Evolutionary conservation across 2,329 filamentous ascomycete genomes (phyloP).

Genomic region (Cladosporium halotolerans): DNA sequence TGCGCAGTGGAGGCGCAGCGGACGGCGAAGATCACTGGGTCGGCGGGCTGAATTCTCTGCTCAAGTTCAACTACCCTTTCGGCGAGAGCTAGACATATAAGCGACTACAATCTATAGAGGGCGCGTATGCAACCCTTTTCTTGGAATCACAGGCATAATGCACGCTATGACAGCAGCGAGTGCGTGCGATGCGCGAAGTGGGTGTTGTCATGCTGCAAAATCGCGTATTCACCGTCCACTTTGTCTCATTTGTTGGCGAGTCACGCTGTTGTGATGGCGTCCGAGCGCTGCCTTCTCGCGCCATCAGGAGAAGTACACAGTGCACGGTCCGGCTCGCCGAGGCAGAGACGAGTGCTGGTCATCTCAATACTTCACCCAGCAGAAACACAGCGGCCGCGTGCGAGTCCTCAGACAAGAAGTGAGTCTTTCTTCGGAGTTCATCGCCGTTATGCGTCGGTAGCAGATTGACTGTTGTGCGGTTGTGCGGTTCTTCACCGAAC

Average conservation of each 20-base stretch:
- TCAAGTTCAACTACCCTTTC: conserved; percentile 98
- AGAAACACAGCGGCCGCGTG: too few relatives aligned
- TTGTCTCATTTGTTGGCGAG: conserved; percentile 4
- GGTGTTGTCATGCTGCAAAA: neutral
- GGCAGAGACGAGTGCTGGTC: too few relatives aligned
- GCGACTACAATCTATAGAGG: conserved; percentile 17
- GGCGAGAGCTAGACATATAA: conserved; percentile 49
- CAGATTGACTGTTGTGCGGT: neutral
- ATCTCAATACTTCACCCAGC: too few relatives aligned
- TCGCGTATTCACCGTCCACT: neutral
- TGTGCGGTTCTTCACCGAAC: conserved; percentile 11
- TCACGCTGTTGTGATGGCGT: neutral
- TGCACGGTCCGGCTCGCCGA: too few relatives aligned
- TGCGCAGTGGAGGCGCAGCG: conserved; percentile 50
- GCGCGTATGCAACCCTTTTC: conserved; percentile 1
- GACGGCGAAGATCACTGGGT: conserved; percentile 86
- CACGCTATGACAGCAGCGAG: neutral
- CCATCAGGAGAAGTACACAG: neutral
- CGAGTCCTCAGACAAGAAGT: too few relatives aligned
- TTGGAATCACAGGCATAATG: conserved; percentile 4
- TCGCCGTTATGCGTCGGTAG: neutral
- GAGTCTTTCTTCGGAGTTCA: neutral
- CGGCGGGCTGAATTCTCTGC: conserved; percentile 79
- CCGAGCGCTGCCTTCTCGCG: neutral
- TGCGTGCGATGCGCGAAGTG: neutral